Conservation (phyloP, 192 early-diverging fungal species). For the Oehlia diaphana region DNA sequence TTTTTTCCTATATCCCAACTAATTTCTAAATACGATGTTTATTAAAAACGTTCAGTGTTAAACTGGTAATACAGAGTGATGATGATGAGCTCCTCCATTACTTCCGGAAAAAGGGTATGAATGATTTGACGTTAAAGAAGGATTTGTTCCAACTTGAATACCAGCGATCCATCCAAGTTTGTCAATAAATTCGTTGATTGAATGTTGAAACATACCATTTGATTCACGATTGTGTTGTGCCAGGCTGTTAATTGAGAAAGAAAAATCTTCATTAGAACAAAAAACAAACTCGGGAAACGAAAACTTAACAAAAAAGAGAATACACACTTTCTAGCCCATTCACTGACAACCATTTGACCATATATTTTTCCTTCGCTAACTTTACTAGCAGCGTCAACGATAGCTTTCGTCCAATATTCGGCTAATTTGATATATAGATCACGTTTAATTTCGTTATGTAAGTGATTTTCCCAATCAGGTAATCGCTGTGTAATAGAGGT, state of each 20-base stretch:
- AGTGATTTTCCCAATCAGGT: constrained; percentile 74
- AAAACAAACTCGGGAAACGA: not conserved
- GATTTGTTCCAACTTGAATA: constrained; percentile 34
- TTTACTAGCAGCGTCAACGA: constrained; percentile 68
- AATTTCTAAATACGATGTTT: too few species aligned
- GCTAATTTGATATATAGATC: constrained; percentile 71
- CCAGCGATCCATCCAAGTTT: constrained; percentile 77
- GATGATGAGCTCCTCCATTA: not conserved
- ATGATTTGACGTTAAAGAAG: not conserved
- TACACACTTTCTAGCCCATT: constrained; percentile 79
- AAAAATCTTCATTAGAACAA: not conserved
- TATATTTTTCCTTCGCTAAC: constrained; percentile 81
- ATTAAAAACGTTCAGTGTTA: not conserved
- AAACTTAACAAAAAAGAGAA: not conserved
- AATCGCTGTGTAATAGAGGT: constrained; percentile 74
- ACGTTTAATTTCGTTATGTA: constrained; percentile 65
- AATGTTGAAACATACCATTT: constrained; percentile 59
- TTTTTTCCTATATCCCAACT: too few species aligned
- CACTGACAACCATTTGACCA: constrained; percentile 71
- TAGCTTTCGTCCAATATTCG: constrained; percentile 75
- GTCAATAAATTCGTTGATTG: constrained; percentile 59
- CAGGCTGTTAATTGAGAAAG: constrained; percentile 40
- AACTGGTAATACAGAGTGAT: not conserved
- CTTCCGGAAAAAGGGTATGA: not conserved
- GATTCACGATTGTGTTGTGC: constrained; percentile 61